A percentile compares a stretch with the other conserved stretches of the same genome.
phyloP scores from a whole-genome alignment of 2,329 filamentous ascomycete genomes.

The Rhexocercosporidium sp. region DNA sequence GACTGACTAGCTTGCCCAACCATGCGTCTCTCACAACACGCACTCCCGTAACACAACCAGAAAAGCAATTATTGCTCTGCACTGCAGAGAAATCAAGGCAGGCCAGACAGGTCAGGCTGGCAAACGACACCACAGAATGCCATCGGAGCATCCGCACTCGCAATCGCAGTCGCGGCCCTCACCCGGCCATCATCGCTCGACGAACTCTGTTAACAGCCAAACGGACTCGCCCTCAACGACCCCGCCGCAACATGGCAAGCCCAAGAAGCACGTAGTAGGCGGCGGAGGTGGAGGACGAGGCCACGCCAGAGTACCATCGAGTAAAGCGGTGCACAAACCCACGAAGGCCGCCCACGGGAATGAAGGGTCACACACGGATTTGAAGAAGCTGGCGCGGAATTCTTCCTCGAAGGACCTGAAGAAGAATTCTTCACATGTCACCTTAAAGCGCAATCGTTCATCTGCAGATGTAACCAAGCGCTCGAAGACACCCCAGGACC shows the following conservation, averaged over 20 bases:
- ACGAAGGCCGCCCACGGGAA: conserved; percentile 32
- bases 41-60: conserved; percentile 7
- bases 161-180: conserved; percentile 32
- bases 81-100: conserved; percentile 32
- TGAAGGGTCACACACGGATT: conserved; percentile 38
- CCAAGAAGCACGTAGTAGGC: conserved; percentile 40
- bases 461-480: conserved; percentile 59
- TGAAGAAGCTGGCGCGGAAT: conserved; percentile 37
- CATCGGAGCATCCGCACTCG: conserved; percentile 31
- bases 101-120: conserved; percentile 27
- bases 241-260: conserved; percentile 36
- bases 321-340: conserved; percentile 39
- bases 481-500: conserved; percentile 54
- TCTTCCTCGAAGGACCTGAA: conserved; percentile 44
- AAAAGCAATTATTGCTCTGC: conserved; percentile 11
- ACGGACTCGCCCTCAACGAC: conserved; percentile 37
- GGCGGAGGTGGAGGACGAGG: conserved; percentile 30
- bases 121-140: conserved; percentile 33
- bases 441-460: conserved; percentile 65
- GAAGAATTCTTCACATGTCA: conserved; percentile 60
- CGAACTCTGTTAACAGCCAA: conserved; percentile 31
- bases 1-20: conserved; percentile 13
- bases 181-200: conserved; percentile 34
- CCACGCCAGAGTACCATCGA: conserved; percentile 39
- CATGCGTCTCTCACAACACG: conserved; percentile 4